Percentiles rank a stretch among this genome's conserved stretches.
Conservation (phyloP, 1,284 basidiomycete genomes). For the Papiliotrema terrestris region DNA sequence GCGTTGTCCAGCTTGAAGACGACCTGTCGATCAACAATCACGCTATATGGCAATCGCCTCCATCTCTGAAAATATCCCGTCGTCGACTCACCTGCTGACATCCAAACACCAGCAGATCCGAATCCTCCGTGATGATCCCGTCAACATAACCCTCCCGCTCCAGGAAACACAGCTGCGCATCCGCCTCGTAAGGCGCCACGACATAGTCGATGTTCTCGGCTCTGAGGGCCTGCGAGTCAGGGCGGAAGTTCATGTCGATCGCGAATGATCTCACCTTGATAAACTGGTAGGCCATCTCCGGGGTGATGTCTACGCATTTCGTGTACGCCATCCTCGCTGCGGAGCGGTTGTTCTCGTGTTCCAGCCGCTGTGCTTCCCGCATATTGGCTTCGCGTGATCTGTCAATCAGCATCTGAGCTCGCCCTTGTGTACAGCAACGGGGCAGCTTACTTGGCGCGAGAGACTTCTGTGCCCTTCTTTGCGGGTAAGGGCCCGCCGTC, state of each 20-base stretch:
- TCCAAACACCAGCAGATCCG: slow-evolving; percentile 95
- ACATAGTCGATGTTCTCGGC: slow-evolving; percentile 78
- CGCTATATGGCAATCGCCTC: neutral
- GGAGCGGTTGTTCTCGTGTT: slow-evolving; percentile 65
- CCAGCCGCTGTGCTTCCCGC: slow-evolving; percentile 66
- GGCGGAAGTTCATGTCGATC: neutral
- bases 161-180: slow-evolving; percentile 92
- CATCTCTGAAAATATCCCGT: no score
- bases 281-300: slow-evolving; percentile 94
- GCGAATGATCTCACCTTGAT: slow-evolving; percentile 69
- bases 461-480: slow-evolving; percentile 84
- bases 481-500: slow-evolving; percentile 94
- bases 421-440: neutral
- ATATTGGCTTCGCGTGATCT: slow-evolving; percentile 51
- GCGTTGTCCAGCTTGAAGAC: slow-evolving; percentile 79
- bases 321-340: slow-evolving; percentile 78
- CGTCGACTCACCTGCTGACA: slow-evolving; percentile 66
- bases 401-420: neutral
- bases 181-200: slow-evolving; percentile 98
- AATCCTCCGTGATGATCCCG: slow-evolving; percentile 96
- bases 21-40: slow-evolving; percentile 26
- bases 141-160: slow-evolving; percentile 80
- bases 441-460: slow-evolving; percentile 59
- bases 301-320: slow-evolving; percentile 92
- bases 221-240: slow-evolving; percentile 62